Percentiles rank a stretch among this genome's conserved stretches.
These are phyloP conservation scores for Carex kokanica DNA, from an alignment of 176 grass and related monocot species.

Conservation along the genomic window DNA sequence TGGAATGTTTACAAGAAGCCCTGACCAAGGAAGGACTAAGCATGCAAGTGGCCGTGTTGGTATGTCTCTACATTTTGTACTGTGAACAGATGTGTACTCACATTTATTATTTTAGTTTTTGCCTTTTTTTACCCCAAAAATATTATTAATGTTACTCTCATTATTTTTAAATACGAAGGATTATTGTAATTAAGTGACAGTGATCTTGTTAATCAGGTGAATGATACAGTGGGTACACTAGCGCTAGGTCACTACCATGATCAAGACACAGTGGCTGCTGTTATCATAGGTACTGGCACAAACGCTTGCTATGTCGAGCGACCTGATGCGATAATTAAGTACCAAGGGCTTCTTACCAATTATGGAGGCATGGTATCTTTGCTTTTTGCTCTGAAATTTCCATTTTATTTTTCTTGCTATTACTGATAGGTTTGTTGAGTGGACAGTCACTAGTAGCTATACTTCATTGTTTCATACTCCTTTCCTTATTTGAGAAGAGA, in stretches of 20 bases:
- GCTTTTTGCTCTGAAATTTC: constrained; percentile 28
- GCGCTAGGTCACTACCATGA: constrained; percentile 83
- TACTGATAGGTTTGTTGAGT: not conserved
- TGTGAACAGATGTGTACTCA: constrained; percentile 6
- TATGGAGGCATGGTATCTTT: constrained; percentile 86
- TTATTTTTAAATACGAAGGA: not conserved
- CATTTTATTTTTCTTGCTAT: constrained; percentile 14
- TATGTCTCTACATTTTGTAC: constrained; percentile 29
- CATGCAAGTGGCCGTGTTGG: constrained; percentile 67
- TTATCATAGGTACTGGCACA: constrained; percentile 81
- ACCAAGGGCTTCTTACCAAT: constrained; percentile 77
- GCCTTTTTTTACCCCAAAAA: constrained; percentile 3
- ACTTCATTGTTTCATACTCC: not conserved
- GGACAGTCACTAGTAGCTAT: not conserved
- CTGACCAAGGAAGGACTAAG: constrained; percentile 60
- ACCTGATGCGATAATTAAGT: constrained; percentile 92
- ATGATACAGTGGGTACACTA: constrained; percentile 95
- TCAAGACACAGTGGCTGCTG: constrained; percentile 81
- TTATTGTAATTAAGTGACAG: not conserved
- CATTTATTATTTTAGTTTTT: not conserved
- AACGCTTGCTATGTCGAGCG: constrained; percentile 96
- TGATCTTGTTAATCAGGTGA: constrained; percentile 56
- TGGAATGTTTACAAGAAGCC: constrained; percentile 74
- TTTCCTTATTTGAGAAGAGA: not conserved
- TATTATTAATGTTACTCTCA: not conserved